These are phyloP conservation scores for Talaromyces sp. DNA, from an alignment of 2,329 filamentous ascomycete species.

Conservation along the genomic window DNA sequence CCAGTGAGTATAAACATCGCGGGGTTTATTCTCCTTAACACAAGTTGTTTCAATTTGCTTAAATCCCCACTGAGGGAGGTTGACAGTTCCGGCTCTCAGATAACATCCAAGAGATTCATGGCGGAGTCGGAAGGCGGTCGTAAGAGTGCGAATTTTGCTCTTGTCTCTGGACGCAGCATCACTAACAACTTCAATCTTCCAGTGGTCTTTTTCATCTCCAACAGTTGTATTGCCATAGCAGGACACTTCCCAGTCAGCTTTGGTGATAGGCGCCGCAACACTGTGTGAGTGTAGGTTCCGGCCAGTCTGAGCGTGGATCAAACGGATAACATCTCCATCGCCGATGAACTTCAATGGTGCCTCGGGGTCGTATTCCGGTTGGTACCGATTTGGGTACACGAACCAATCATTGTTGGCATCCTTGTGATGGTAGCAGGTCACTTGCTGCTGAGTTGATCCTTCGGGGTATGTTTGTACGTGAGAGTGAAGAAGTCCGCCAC, in stretches of 20 bases:
- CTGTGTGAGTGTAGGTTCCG: conserved; percentile 95
- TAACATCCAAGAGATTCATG: conserved; percentile 84
- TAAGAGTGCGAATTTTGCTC: conserved; percentile 81
- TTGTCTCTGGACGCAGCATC: conserved; percentile 84
- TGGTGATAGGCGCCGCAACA: conserved; percentile 81
- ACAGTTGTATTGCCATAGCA: conserved; percentile 93
- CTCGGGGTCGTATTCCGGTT: conserved; percentile 67
- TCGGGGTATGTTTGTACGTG: conserved; percentile 96
- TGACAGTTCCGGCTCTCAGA: conserved; percentile 88
- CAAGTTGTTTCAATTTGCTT: conserved; percentile 99
- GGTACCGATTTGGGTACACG: conserved; percentile 85
- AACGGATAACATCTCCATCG: conserved; percentile 71
- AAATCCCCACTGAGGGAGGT: conserved; percentile 98
- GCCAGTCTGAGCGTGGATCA: conserved; percentile 92
- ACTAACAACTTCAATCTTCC: conserved; percentile 84
- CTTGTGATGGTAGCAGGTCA: conserved; percentile 99
- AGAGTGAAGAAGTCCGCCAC: conserved; percentile 90
- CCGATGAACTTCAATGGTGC: conserved; percentile 68
- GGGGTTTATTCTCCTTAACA: conserved; percentile 84
- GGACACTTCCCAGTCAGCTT: conserved; percentile 87
- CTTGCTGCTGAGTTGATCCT: conserved; percentile 88
- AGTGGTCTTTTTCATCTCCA: conserved; percentile 97
- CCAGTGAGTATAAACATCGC: conserved; percentile 96
- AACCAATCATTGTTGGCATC: conserved; percentile 99
- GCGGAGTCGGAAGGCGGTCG: conserved; percentile 83